These are phyloP conservation scores for Xanthoceras sorbifolium DNA, from an alignment of 345 rosid species.

Conservation along the genomic window DNA sequence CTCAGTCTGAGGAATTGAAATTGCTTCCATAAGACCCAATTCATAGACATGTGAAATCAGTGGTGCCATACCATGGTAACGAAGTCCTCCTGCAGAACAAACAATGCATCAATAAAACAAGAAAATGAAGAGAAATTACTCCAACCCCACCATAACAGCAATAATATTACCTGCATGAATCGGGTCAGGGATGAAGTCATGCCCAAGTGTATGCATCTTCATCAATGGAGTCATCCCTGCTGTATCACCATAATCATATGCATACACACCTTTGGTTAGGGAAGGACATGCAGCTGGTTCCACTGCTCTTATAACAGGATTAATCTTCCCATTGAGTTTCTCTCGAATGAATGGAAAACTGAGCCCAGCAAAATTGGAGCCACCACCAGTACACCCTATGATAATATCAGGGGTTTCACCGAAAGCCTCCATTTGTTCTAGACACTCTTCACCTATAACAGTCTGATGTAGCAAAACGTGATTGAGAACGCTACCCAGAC, in stretches of 20 bases:
- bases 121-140: slow-evolving; percentile 10
- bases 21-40: slow-evolving; percentile 84
- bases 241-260: slow-evolving; percentile 88
- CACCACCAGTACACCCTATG: slow-evolving; percentile 95
- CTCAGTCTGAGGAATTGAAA: slow-evolving; percentile 77
- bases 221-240: slow-evolving; percentile 93
- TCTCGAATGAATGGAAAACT: slow-evolving; percentile 90
- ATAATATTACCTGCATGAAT: slow-evolving; percentile 74
- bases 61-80: slow-evolving; percentile 98
- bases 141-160: not conserved
- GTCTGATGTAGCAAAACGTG: slow-evolving; percentile 97
- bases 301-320: slow-evolving; percentile 77
- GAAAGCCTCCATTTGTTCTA: slow-evolving; percentile 75
- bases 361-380: slow-evolving; percentile 92
- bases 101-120: slow-evolving; percentile 12
- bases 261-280: slow-evolving; percentile 76
- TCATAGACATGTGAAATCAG: slow-evolving; percentile 83
- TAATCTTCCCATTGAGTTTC: slow-evolving; percentile 80
- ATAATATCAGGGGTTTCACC: slow-evolving; percentile 88
- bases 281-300: slow-evolving; percentile 97
- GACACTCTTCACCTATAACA: slow-evolving; percentile 87
- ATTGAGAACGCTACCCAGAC: slow-evolving; percentile 87
- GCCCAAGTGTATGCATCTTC: slow-evolving; percentile 99
- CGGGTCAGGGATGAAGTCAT: slow-evolving; percentile 96
- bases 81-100: slow-evolving; percentile 64